Evolutionary conservation across 306 rosid genomes (phyloP).

Genomic region (Datisca glomerata): DNA sequence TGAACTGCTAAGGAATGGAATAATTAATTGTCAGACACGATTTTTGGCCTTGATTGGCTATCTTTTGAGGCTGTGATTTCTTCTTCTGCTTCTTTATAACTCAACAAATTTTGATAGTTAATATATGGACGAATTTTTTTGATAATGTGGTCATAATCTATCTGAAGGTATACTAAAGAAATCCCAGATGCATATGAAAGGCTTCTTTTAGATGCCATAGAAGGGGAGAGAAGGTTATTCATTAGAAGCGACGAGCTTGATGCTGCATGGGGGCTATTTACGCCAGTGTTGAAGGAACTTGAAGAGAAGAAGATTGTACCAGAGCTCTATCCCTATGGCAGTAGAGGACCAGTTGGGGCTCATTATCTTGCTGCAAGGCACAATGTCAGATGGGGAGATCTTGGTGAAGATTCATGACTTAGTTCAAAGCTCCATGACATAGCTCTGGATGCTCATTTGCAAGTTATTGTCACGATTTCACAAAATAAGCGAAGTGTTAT

Average conservation of each 20-base stretch:
- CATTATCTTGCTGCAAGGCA: conserved; percentile 89
- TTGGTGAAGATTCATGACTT: conserved; percentile 35
- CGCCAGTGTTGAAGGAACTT: conserved; percentile 81
- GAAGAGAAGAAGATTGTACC: conserved; percentile 78
- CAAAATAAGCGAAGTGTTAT: no score
- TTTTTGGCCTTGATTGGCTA: no score
- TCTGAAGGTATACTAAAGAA: conserved; percentile 70
- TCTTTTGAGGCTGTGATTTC: no score
- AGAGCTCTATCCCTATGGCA: conserved; percentile 89
- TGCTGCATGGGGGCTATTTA: conserved; percentile 91
- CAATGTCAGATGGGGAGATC: conserved; percentile 91
- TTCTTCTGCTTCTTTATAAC: no score
- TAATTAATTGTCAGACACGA: no score
- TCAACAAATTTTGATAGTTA: no score
- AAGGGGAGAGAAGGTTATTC: conserved; percentile 85
- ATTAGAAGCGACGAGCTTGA: conserved; percentile 95
- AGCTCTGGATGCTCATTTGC: no score
- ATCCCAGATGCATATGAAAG: conserved; percentile 96
- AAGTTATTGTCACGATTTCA: no score
- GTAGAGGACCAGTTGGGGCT: conserved; percentile 93
- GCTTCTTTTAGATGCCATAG: conserved; percentile 82
- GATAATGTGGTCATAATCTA: conserved; percentile 11
- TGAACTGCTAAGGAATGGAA: no score
- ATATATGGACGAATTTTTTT: neutral
- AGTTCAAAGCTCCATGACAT: no score